Evolutionary conservation across 768 basidiomycete genomes (phyloP).

Genomic region (Suillus occidentalis): DNA sequence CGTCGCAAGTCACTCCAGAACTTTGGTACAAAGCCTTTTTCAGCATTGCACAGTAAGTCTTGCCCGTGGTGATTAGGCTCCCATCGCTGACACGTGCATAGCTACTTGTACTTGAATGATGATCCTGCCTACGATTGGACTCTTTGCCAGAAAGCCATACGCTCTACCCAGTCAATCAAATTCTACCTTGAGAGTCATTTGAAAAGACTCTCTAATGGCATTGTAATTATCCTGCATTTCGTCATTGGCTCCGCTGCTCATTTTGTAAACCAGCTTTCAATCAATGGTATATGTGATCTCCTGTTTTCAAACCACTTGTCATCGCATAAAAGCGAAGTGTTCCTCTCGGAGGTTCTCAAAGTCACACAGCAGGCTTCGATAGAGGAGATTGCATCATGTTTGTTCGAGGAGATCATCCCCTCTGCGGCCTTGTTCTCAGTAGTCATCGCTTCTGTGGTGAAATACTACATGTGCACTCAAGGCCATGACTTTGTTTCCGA

Average conservation of each 20-base stretch:
- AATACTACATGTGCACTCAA: constrained; percentile 54
- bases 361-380: constrained; percentile 10
- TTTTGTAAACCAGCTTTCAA: constrained; percentile 15
- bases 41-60: constrained; percentile 39
- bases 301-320: constrained; percentile 21
- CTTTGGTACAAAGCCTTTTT: constrained; percentile 51
- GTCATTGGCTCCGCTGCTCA: not conserved
- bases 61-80: not conserved
- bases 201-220: constrained; percentile 18
- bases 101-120: constrained; percentile 38
- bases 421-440: constrained; percentile 57
- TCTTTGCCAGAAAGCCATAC: constrained; percentile 26
- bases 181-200: constrained; percentile 24
- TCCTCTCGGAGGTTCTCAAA: constrained; percentile 21
- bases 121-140: constrained; percentile 34
- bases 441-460: constrained; percentile 53
- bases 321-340: constrained; percentile 22
- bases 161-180: constrained; percentile 27
- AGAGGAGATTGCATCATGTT: constrained; percentile 43
- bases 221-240: constrained; percentile 14
- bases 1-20: constrained; percentile 28
- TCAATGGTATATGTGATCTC: constrained; percentile 21
- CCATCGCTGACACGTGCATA: constrained; percentile 13
- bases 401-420: constrained; percentile 56
- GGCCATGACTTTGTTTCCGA: constrained; percentile 40